phyloP scores from a whole-genome alignment of 202 grass and related monocot species.

The Carex arenaria region DNA sequence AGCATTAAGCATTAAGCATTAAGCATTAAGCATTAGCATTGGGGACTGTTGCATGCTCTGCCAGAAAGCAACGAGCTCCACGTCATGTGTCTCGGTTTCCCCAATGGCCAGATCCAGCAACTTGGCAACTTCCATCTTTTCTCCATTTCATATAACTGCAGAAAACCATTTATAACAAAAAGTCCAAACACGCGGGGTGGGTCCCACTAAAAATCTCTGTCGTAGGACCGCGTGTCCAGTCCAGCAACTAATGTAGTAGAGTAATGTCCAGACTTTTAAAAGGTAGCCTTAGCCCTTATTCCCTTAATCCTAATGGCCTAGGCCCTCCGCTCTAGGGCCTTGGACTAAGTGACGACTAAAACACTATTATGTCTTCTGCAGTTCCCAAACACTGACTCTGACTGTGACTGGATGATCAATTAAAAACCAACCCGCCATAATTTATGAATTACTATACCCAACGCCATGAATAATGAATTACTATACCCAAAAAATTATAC shows the following conservation, averaged over 20 bases:
- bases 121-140: background rate
- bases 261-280: constrained; percentile 5
- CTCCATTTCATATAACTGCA: background rate
- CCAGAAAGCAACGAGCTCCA: background rate
- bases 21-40: too few relatives aligned
- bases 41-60: background rate
- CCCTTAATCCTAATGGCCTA: too few relatives aligned
- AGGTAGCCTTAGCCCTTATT: too few relatives aligned
- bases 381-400: background rate
- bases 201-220: background rate
- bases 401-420: background rate
- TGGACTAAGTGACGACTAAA: background rate
- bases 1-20: too few relatives aligned
- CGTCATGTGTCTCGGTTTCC: background rate
- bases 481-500: background rate
- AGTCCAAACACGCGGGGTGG: background rate
- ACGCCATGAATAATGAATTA: too few relatives aligned
- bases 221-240: constrained; percentile 11
- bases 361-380: background rate
- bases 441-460: too few relatives aligned
- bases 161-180: background rate
- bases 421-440: background rate
- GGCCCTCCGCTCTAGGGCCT: too few relatives aligned
- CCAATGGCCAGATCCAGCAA: constrained; percentile 12
- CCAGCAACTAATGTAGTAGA: background rate